Conservation (phyloP, 352 stramenopile species). For the Elongisporangium anandrum region DNA sequence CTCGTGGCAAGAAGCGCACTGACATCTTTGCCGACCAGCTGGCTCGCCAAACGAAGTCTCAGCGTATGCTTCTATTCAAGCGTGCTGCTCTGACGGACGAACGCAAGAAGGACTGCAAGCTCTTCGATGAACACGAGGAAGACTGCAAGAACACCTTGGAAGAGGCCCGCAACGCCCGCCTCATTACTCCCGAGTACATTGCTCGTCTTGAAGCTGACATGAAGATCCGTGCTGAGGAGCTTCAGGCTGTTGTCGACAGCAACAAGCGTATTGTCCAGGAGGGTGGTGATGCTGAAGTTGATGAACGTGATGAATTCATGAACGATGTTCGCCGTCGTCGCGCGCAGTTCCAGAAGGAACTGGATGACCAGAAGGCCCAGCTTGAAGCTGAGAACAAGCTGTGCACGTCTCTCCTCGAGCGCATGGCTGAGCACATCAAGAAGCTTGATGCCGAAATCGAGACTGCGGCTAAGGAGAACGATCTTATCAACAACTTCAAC, state of each 20-base stretch:
- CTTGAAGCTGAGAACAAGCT: slow-evolving; percentile 78
- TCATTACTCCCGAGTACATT: slow-evolving; percentile 85
- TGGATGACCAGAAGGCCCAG: slow-evolving; percentile 70
- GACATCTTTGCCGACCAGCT: slow-evolving; percentile 82
- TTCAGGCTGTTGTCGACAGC: slow-evolving; percentile 72
- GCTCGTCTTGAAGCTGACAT: slow-evolving; percentile 80
- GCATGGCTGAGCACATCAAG: slow-evolving; percentile 81
- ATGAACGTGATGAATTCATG: slow-evolving; percentile 87
- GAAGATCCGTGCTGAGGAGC: slow-evolving; percentile 73
- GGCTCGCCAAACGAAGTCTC: slow-evolving; percentile 70
- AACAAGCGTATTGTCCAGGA: slow-evolving; percentile 83
- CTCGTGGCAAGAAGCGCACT: slow-evolving; percentile 78
- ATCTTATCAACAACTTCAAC: slow-evolving; percentile 74
- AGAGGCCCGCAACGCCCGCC: slow-evolving; percentile 54
- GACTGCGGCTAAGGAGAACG: slow-evolving; percentile 63
- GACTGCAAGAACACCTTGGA: slow-evolving; percentile 78
- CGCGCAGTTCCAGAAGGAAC: slow-evolving; percentile 79
- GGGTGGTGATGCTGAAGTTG: slow-evolving; percentile 61
- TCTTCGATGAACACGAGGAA: slow-evolving; percentile 84
- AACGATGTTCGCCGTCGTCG: slow-evolving; percentile 79
- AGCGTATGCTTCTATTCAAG: slow-evolving; percentile 87
- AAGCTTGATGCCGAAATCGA: slow-evolving; percentile 77
- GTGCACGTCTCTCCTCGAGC: slow-evolving; percentile 70
- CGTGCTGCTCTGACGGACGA: slow-evolving; percentile 80
- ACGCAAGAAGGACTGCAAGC: slow-evolving; percentile 69